Base-by-base conservation (phyloP, 768 basidiomycete species). In the Myochromella boudieri region DNA sequence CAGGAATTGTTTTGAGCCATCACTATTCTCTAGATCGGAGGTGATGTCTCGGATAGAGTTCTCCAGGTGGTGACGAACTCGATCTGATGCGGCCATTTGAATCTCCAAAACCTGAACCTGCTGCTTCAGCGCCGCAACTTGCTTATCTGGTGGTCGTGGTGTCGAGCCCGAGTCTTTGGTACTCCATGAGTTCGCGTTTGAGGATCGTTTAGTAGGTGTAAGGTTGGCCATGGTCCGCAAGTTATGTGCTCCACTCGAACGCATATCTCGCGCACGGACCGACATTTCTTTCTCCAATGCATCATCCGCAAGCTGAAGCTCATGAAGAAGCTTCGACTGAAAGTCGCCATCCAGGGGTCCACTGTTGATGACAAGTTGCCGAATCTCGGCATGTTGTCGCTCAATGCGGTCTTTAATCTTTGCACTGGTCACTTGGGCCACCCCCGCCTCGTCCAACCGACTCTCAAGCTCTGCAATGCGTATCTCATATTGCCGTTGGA, bases 371-470 rank as follows among this genome's bases (percentile, higher is more conserved):
- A 88, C 77, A 18, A 87, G 69, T n/a, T 78, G 71, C 4, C 85
- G 80, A 32, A 89, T 77, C 51, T 89, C 86, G n/a, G 76, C 76
- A 57, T 87, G 85, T 44, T 87, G 85, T 12, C 74, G 76, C 54
- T 82, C 80, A 24, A 87, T 75, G 37, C 75, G 80, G 28, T 81
- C 79, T 54, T 74, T 78, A 54, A 87, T 82, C 52, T 73, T 75
- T 2, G 75, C 63, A 2, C 76, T 76, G 21, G 76, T 77, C 3
- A 68, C 58, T 42, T 75, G 72, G 0, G 77, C 69, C 11, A 71
- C 64, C 45, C 82, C 78, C 1, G 78, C 70, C 27, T 85, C 81
- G 32, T 79, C 74, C 4, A 87, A 64, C 49, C 82, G 79, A 22
- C 67, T 68, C 59, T 90, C 83, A 3, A 90, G 68, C 38, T 84